phyloP scores from a whole-genome alignment of 192 early-diverging fungal genomes.

The Podila clonocystis region DNA sequence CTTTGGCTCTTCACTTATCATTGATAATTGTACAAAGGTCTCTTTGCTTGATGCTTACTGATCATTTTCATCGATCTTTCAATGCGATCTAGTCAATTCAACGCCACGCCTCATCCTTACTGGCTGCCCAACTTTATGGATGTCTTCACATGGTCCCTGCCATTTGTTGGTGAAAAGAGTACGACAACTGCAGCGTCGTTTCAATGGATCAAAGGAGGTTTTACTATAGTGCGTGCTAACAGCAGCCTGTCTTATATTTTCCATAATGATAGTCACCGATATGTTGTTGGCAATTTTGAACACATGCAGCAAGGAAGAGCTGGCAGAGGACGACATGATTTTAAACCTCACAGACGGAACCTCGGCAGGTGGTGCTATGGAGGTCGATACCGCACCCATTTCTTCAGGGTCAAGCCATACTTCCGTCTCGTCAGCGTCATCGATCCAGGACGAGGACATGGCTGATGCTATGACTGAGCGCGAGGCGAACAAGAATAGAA shows the following conservation, averaged over 20 bases:
- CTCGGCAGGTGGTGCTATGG: slow-evolving; percentile 11
- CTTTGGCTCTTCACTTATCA: slow-evolving; percentile 11
- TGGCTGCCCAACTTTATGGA: slow-evolving; percentile 99
- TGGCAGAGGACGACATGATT: slow-evolving; percentile 69
- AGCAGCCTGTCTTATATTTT: not conserved
- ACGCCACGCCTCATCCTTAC: slow-evolving; percentile 96
- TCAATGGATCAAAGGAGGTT: not conserved
- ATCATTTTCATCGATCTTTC: too few relatives aligned
- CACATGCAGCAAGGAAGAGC: slow-evolving; percentile 96
- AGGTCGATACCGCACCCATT: slow-evolving; percentile 24
- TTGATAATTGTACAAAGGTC: too few relatives aligned
- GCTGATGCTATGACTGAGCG: slow-evolving; percentile 22
- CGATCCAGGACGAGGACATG: slow-evolving; percentile 23
- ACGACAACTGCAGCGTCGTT: slow-evolving; percentile 7
- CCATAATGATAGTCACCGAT: slow-evolving; percentile 79
- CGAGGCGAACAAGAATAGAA: slow-evolving; percentile 22
- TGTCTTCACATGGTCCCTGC: slow-evolving; percentile 97
- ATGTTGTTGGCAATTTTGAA: slow-evolving; percentile 96
- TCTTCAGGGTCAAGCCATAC: slow-evolving; percentile 13
- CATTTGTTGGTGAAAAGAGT: slow-evolving; percentile 99
- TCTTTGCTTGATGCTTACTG: too few relatives aligned
- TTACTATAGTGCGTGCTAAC: not conserved
- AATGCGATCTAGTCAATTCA: slow-evolving; percentile 58
- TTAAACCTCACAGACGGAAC: slow-evolving; percentile 30
- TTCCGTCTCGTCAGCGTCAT: slow-evolving; percentile 6